Conservation (phyloP, 2,329 filamentous ascomycete genomes). For the Ceratocystis diversiconidia region DNA sequence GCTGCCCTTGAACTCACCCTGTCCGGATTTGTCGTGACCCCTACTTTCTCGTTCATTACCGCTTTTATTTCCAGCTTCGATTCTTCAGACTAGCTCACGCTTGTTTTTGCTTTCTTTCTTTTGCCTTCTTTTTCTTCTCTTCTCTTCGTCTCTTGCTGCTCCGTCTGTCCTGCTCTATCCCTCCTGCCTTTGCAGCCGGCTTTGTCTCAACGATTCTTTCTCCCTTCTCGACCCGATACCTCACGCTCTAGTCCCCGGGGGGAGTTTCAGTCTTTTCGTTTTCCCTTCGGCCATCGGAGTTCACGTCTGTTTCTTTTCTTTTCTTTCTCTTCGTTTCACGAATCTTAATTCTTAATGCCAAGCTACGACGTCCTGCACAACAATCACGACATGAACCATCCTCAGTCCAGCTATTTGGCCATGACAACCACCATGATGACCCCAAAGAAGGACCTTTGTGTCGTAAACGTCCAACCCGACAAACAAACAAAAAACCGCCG, state of each 20-base stretch:
- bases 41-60: slow-evolving; percentile 13
- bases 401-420: slow-evolving; percentile 9
- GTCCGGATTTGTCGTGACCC: not conserved
- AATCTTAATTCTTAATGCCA: slow-evolving; percentile 18
- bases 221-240: slow-evolving; percentile 4
- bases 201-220: not conserved
- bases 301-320: slow-evolving; percentile 4
- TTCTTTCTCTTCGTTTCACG: slow-evolving; percentile 5
- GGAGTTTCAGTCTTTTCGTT: not conserved
- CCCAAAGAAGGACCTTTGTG: slow-evolving; percentile 18
- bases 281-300: not conserved
- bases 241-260: not conserved
- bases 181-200: not conserved
- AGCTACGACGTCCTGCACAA: slow-evolving; percentile 14
- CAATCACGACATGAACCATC: slow-evolving; percentile 13
- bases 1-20: not conserved
- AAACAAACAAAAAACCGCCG: slow-evolving; percentile 19
- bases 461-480: slow-evolving; percentile 19
- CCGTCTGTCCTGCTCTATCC: not conserved
- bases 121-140: slow-evolving; percentile 7
- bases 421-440: slow-evolving; percentile 12
- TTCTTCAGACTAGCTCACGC: slow-evolving; percentile 3
- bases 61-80: slow-evolving; percentile 9
- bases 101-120: not conserved
- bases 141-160: not conserved